These are phyloP conservation scores for Nevesoporus exiguus DNA, from an alignment of 768 basidiomycete genomes.

Conservation along the genomic window DNA sequence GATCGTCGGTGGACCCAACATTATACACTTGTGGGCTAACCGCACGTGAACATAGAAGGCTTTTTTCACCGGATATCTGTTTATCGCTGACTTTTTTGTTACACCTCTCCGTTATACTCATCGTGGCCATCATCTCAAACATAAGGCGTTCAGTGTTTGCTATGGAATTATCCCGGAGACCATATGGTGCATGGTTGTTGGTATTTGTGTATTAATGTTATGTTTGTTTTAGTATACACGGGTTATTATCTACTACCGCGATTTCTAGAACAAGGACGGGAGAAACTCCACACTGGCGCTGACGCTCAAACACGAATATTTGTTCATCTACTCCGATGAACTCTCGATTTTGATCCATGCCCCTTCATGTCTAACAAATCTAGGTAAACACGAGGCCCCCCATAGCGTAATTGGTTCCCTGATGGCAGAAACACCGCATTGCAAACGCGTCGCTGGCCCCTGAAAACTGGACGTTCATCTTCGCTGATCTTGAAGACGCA, in stretches of 20 bases:
- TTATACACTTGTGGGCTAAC: slow-evolving; percentile 34
- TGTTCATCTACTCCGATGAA: background rate
- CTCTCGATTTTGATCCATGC: background rate
- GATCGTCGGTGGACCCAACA: slow-evolving; percentile 33
- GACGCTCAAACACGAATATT: background rate
- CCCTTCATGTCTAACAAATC: slow-evolving; percentile 3
- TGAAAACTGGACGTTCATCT: slow-evolving; percentile 8
- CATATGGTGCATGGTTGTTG: slow-evolving; percentile 12
- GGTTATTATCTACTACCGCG: background rate
- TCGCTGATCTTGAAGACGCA: slow-evolving; percentile 22
- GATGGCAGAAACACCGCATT: slow-evolving; percentile 14
- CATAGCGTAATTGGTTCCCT: slow-evolving; percentile 8
- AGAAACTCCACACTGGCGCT: background rate
- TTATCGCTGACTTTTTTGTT: background rate
- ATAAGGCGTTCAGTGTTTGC: background rate
- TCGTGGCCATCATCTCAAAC: background rate
- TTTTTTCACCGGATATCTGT: background rate
- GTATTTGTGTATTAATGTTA: slow-evolving; percentile 24
- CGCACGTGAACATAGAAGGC: slow-evolving; percentile 24
- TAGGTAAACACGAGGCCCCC: slow-evolving; percentile 17
- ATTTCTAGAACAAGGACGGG: background rate
- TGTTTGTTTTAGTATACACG: slow-evolving; percentile 13
- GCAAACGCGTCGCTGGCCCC: background rate
- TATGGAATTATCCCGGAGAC: background rate
- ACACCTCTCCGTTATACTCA: background rate